Evolutionary conservation across 768 basidiomycete species (phyloP), one percentile per base, ranked within the genome.

Genomic region (Macrolepiota fuliginosa): DNA sequence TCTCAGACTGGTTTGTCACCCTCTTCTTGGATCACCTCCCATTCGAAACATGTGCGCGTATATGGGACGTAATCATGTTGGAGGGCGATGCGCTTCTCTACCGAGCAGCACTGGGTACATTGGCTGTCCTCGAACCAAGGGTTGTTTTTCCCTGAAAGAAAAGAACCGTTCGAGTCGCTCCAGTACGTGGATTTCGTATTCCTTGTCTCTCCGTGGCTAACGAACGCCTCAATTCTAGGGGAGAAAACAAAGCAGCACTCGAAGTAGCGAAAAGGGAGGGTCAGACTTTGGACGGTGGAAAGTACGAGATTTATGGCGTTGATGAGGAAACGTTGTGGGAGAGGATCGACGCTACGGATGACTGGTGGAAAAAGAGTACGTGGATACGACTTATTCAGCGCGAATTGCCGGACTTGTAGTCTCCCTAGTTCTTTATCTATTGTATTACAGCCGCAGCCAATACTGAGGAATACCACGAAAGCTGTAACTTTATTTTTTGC

Each of bases 361-460:
- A 93, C 42, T 93, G 91, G 92, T 96, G 94, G 94, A 92, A 86
- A 69, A 91, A 94, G 68, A 91, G 86, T 63, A 96, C 93, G 54
- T 96, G 93, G 92, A 85, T 79, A 40, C 78, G 94, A 62, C 74
- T 96, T 58, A 84, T 92, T 67, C 86, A 88, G 65, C 80, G 94
- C 70, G 93, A 96, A 73, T 73, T 95, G 58, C 93, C 93, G n/a
- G 94, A 95, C 74, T 61, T 80, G 60, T 83, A 74, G 67, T n/a
- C 27, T 60, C 58, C 27, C 42, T 13, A 29, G 29, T 32, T 4
- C 3, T 29, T 51, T 17, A n/a, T 51, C 15, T 32, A 32, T 32
- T 32, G 29, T 32, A 32, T 32, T 3, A 32, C 7, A 32, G 7
- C 7, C 7, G 7, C 29, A 7, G 29, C 7, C 7, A 32, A 3